phyloP scores from a whole-genome alignment of 768 basidiomycete genomes.

The Tricholoma bakamatsutake region DNA sequence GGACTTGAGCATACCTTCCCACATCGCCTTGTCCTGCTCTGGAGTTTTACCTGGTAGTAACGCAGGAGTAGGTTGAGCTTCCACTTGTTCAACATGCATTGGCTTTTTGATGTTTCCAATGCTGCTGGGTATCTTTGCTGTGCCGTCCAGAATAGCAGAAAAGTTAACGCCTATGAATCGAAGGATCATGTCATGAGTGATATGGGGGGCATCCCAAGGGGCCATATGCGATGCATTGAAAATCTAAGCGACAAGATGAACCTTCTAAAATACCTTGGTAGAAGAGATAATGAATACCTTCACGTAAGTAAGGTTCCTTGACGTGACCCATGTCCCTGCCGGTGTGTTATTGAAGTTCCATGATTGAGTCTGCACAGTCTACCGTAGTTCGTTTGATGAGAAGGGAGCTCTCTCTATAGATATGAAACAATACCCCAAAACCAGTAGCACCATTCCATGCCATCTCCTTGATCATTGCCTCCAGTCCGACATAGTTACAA shows the following conservation, averaged over 20 bases:
- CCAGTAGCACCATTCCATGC: conserved; percentile 84
- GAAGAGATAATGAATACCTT: conserved; percentile 46
- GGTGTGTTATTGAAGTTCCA: conserved; percentile 72
- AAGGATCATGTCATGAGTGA: conserved; percentile 96
- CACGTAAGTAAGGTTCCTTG: conserved; percentile 88
- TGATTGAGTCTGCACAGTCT: conserved; percentile 64
- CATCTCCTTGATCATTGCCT: conserved; percentile 77
- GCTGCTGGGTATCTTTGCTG: conserved; percentile 74
- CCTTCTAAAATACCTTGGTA: background rate
- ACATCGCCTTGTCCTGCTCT: conserved; percentile 79
- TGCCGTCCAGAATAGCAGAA: conserved; percentile 69
- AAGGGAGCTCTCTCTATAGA: background rate
- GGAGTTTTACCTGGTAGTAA: conserved; percentile 53
- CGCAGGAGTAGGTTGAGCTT: conserved; percentile 27
- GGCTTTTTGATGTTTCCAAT: conserved; percentile 74
- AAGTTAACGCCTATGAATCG: conserved; percentile 96
- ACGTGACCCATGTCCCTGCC: conserved; percentile 88
- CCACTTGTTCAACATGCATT: conserved; percentile 42
- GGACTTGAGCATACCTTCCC: conserved; percentile 62
- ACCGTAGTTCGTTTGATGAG: conserved; percentile 7
- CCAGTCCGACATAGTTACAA: conserved; percentile 92
- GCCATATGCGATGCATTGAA: conserved; percentile 97
- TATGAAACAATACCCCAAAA: conserved; percentile 54
- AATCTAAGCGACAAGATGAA: conserved; percentile 40
- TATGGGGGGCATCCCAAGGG: conserved; percentile 78